Evolutionary conservation across 1,139 yeast genomes (phyloP).

Genomic region (Candida smagusa): DNA sequence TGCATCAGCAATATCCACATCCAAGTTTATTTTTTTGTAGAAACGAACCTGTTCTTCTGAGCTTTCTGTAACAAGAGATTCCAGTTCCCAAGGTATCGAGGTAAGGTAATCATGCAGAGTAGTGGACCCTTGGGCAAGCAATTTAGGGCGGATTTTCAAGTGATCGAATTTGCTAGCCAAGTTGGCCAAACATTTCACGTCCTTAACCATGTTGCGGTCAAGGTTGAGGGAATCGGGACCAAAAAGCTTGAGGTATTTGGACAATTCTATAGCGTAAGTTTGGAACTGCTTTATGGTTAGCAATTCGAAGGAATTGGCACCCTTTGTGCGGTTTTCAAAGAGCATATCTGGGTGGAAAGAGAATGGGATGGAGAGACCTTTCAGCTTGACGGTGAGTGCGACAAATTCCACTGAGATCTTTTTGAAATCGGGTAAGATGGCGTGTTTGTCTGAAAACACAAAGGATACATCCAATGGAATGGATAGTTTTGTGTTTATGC

Average conservation of each 20-base stretch:
- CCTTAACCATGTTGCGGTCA: constrained; percentile 24
- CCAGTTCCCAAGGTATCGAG: constrained; percentile 22
- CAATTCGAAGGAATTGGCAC: constrained; percentile 30
- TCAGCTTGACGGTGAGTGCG: constrained; percentile 31
- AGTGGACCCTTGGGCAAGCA: neutral
- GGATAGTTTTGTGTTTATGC: constrained; percentile 12
- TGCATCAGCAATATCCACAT: constrained; percentile 20
- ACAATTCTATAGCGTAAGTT: constrained; percentile 29
- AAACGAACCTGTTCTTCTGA: constrained; percentile 16
- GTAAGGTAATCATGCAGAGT: constrained; percentile 7
- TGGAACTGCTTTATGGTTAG: constrained; percentile 31
- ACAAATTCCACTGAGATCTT: constrained; percentile 30
- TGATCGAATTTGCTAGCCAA: constrained; percentile 25
- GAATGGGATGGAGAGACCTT: constrained; percentile 33
- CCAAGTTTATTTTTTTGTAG: constrained; percentile 20
- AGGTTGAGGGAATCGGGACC: constrained; percentile 24
- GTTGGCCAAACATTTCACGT: constrained; percentile 34
- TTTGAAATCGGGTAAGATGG: constrained; percentile 27
- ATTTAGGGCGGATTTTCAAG: constrained; percentile 12
- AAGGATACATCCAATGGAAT: constrained; percentile 30
- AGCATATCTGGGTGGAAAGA: constrained; percentile 36
- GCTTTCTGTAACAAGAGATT: constrained; percentile 10
- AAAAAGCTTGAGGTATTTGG: constrained; percentile 23
- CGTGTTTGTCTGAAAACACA: constrained; percentile 17
- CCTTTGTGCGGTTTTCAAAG: constrained; percentile 30